Conservation (phyloP, 2,329 filamentous ascomycete species). For the Aspergillus pseudoterreus region DNA sequence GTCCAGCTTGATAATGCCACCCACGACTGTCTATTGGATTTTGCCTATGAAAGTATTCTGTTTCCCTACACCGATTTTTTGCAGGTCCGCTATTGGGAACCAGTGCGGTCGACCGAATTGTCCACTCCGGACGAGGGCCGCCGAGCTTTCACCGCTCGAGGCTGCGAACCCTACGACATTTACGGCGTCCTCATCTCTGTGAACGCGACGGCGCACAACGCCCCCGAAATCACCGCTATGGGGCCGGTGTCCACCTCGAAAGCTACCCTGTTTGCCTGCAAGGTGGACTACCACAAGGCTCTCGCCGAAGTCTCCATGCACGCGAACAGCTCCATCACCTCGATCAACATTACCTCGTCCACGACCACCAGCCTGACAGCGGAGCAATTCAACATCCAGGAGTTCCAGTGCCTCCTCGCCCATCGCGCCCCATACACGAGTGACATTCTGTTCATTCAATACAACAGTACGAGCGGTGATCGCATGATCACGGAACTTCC, state of each 20-base stretch:
- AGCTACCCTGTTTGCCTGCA: conserved; percentile 30
- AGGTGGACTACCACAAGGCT: conserved; percentile 26
- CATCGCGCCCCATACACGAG: conserved; percentile 31
- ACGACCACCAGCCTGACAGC: conserved; percentile 18
- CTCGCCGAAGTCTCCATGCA: conserved; percentile 28
- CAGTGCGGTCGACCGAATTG: conserved; percentile 15
- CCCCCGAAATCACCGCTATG: conserved; percentile 6
- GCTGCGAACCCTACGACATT: conserved; percentile 29
- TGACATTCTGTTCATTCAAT: conserved; percentile 29
- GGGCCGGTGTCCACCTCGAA: conserved; percentile 19
- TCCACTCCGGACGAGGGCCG: conserved; percentile 8
- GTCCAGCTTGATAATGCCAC: conserved; percentile 18
- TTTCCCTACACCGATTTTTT: conserved; percentile 27
- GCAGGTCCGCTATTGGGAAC: conserved; percentile 35
- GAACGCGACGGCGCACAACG: conserved; percentile 19
- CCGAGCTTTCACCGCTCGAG: conserved; percentile 21
- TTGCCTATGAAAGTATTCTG: conserved; percentile 27
- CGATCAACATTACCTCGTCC: conserved; percentile 15
- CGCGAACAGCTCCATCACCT: conserved; percentile 32
- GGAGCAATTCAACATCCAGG: conserved; percentile 26
- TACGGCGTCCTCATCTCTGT: conserved; percentile 31
- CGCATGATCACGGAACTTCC: conserved; percentile 28
- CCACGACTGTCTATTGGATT: conserved; percentile 23
- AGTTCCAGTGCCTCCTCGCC: conserved; percentile 28
- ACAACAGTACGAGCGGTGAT: conserved; percentile 25